Base-by-base conservation (phyloP, 306 rosid species). In the Dryas drummondii region DNA sequence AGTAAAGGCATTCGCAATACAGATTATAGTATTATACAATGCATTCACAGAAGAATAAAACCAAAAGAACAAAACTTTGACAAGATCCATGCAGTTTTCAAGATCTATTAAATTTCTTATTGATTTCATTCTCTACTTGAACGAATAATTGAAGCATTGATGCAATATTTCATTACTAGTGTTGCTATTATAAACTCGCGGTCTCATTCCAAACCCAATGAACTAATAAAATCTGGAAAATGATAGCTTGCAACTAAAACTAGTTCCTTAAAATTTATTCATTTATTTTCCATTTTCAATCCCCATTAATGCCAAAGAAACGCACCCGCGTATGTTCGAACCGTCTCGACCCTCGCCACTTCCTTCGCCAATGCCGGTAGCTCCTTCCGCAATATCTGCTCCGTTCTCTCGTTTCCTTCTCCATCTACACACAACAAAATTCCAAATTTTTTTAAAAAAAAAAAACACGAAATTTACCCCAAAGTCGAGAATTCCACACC, bases 291-390 rank as follows among this genome's bases (percentile, higher is more conserved):
- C 57, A 26, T 17, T 9, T n/a, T 26, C 17, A 66, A 0, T 61
- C 10, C n/a, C 45, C 45, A 37, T 61, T 37, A 42, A 26, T 17
- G 42, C 16, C 4, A 63, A 78, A 26, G 3, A 61, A 60, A 70
- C 83, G 66, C 70, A 91, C 98, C 97, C 42, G 96, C 93, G 51
- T 94, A 94, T 32, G 84, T 77, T 77, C 96, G 96, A 79, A 94
- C 93, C 0, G 90, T 79, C 82, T 94, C 96, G 82, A 94, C 84
- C 68, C 90, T 90, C 13, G 96, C 93, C 81, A 94, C 94, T 82
- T 94, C 97, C 82, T 88, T 94, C 0, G 98, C 98, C 88, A 94
- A 76, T 17, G 96, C 86, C 66, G 91, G 89, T 64, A 94, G 90
- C 78, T 91, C 97, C 82, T 91, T 87, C 79, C 93, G 92, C 83